phyloP scores from a whole-genome alignment of 1,139 yeast species.

The Taphrina flavorubra region DNA sequence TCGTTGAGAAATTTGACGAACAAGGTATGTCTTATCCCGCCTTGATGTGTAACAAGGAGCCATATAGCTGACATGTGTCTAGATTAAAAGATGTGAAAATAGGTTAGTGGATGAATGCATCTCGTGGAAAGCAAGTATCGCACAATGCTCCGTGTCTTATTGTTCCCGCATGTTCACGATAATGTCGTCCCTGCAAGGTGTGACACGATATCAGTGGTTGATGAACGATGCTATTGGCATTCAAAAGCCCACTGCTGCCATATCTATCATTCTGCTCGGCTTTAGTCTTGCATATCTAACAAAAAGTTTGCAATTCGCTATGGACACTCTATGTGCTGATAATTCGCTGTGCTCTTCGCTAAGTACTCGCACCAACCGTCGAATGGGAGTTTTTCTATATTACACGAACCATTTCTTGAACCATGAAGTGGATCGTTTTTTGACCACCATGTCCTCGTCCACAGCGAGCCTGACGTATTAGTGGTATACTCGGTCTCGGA shows the following conservation, averaged over 20 bases:
- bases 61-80: too few species aligned
- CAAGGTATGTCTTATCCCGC: conserved; percentile 30
- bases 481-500: not conserved
- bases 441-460: conserved; percentile 7
- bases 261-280: not conserved
- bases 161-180: too few species aligned
- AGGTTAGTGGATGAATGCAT: conserved; percentile 12
- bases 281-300: not conserved
- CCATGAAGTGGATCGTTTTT: conserved; percentile 11
- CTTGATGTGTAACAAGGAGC: not conserved
- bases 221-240: too few species aligned
- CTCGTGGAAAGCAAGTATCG: conserved; percentile 5
- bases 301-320: not conserved
- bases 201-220: too few species aligned
- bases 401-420: conserved; percentile 13
- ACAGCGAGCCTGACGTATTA: not conserved
- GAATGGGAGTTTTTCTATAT: not conserved
- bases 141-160: not conserved
- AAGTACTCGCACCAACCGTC: not conserved
- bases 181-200: too few species aligned
- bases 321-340: not conserved
- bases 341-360: conserved; percentile 3
- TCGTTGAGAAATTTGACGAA: conserved; percentile 56
- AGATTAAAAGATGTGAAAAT: not conserved
- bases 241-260: too few species aligned